Percentiles rank a stretch among this genome's conserved stretches.
Conservation (phyloP, 805 yeast species). For the Candida maltosa region DNA sequence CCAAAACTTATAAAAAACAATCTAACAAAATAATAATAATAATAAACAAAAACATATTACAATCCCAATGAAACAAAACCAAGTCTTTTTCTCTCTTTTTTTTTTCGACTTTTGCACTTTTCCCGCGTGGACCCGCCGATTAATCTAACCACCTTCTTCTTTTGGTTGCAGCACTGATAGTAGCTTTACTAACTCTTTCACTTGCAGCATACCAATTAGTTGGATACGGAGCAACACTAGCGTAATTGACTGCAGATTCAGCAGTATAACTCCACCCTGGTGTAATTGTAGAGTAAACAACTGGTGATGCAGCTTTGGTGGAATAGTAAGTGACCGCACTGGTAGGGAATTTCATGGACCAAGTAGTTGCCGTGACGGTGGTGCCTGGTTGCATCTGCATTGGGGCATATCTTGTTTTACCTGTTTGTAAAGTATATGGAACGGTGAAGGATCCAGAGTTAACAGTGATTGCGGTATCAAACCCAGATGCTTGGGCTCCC, state of each 20-base stretch:
- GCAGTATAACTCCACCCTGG: slow-evolving; percentile 81
- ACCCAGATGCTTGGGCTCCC: slow-evolving; percentile 36
- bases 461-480: slow-evolving; percentile 16
- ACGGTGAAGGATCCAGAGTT: slow-evolving; percentile 54
- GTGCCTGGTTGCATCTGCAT: slow-evolving; percentile 89
- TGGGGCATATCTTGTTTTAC: slow-evolving; percentile 78
- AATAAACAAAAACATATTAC: too few relatives aligned
- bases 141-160: slow-evolving; percentile 39
- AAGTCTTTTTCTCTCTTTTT: neutral
- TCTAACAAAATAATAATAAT: neutral
- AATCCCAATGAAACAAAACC: too few relatives aligned
- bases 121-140: neutral
- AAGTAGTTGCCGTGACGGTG: slow-evolving; percentile 59
- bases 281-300: slow-evolving; percentile 62
- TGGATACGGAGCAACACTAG: slow-evolving; percentile 69
- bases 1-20: too few relatives aligned
- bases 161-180: slow-evolving; percentile 32
- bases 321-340: slow-evolving; percentile 58
- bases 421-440: slow-evolving; percentile 78
- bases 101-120: too few relatives aligned
- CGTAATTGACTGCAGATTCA: slow-evolving; percentile 63
- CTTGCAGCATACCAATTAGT: slow-evolving; percentile 63
- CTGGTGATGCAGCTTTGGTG: slow-evolving; percentile 43
- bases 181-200: slow-evolving; percentile 41
- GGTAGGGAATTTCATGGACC: slow-evolving; percentile 66